phyloP scores from a whole-genome alignment of 306 rosid species.

The Corylus heterophylla region DNA sequence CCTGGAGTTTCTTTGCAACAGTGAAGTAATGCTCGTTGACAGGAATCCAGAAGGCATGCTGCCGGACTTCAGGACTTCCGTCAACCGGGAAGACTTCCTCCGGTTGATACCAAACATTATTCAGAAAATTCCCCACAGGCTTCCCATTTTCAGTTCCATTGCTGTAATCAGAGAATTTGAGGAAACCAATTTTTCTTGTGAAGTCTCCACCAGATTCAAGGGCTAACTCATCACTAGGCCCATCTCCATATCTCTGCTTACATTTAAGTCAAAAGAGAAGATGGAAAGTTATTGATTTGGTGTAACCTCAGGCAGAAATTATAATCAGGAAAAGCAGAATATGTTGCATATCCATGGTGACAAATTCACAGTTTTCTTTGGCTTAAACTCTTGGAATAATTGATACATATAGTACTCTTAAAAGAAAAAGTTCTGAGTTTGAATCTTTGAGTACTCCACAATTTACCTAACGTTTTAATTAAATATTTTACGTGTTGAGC shows the following conservation, averaged over 20 bases:
- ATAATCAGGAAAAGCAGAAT: neutral
- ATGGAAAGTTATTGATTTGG: neutral
- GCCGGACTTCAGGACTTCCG: slow-evolving; percentile 61
- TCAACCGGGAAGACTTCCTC: slow-evolving; percentile 64
- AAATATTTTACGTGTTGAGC: too few relatives aligned
- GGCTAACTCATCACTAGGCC: slow-evolving; percentile 46
- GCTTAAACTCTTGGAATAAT: too few relatives aligned
- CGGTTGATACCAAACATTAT: slow-evolving; percentile 73
- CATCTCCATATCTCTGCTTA: slow-evolving; percentile 60
- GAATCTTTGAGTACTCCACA: too few relatives aligned
- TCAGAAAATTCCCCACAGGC: slow-evolving; percentile 42
- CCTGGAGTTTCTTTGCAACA: slow-evolving; percentile 54
- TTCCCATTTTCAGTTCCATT: slow-evolving; percentile 30
- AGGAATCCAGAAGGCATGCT: slow-evolving; percentile 64
- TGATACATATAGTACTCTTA: too few relatives aligned
- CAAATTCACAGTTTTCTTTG: too few relatives aligned
- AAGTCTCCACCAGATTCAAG: slow-evolving; percentile 59
- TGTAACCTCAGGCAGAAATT: neutral
- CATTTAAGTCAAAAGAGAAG: neutral
- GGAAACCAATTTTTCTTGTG: slow-evolving; percentile 50
- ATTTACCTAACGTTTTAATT: too few relatives aligned
- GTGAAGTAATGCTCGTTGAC: slow-evolving; percentile 47
- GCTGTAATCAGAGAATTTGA: slow-evolving; percentile 47
- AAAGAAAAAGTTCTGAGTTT: too few relatives aligned
- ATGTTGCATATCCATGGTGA: neutral